Percentiles rank a stretch among this genome's conserved stretches.
phyloP scores from a whole-genome alignment of 176 grass and related monocot genomes.

The Cymbopogon citratus region DNA sequence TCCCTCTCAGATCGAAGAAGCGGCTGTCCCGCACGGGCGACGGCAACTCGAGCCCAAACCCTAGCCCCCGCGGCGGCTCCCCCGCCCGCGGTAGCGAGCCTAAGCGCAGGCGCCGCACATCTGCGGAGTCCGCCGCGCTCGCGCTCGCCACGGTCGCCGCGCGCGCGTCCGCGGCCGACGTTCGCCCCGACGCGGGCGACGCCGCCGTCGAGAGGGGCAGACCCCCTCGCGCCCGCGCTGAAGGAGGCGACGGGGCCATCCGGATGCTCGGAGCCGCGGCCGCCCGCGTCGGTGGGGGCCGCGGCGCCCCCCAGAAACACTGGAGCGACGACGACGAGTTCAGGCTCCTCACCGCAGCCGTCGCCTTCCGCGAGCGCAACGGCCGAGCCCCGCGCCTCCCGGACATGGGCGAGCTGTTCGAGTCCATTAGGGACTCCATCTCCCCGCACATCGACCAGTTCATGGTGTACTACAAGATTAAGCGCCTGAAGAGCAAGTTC shows the following conservation, averaged over 20 bases:
- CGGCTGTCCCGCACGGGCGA: constrained; percentile 10
- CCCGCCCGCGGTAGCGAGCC: constrained; percentile 21
- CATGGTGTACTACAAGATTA: constrained; percentile 59
- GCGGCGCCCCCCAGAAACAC: constrained; percentile 23
- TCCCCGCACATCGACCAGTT: constrained; percentile 31
- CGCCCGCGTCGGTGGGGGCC: neutral
- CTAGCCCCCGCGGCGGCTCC: constrained; percentile 20
- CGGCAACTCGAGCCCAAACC: constrained; percentile 26
- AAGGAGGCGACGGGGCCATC: constrained; percentile 3
- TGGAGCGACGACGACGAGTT: constrained; percentile 62
- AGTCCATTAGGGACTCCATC: constrained; percentile 30
- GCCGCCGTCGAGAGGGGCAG: neutral
- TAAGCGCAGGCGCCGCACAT: constrained; percentile 25
- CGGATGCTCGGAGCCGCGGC: constrained; percentile 23
- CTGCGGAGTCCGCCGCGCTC: constrained; percentile 29
- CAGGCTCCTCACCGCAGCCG: constrained; percentile 47
- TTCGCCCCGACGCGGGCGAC: too few species aligned
- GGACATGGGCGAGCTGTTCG: constrained; percentile 34
- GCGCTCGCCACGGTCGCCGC: constrained; percentile 12
- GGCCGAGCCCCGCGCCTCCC: constrained; percentile 38
- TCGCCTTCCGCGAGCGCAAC: constrained; percentile 46
- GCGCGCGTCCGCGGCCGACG: constrained; percentile 10
- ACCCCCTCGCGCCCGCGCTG: neutral
- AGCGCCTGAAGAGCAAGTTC: constrained; percentile 59
- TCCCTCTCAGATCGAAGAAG: constrained; percentile 22